Conservation (phyloP, 2,329 filamentous ascomycete genomes). For the Neoscytalidium dimidiatum region DNA sequence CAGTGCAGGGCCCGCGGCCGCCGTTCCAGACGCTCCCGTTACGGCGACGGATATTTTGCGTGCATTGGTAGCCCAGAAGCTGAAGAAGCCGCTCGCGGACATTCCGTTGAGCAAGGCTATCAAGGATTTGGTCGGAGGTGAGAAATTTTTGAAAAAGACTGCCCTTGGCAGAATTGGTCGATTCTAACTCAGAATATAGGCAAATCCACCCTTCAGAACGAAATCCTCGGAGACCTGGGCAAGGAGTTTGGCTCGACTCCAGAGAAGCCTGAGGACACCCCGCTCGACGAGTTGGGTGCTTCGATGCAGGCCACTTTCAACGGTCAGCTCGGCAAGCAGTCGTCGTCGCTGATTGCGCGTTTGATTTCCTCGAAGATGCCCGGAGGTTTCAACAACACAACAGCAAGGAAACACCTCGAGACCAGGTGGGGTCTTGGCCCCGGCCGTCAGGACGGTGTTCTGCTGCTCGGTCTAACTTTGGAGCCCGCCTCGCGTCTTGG, state of each 20-base stretch:
- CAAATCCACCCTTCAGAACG: conserved; percentile 98
- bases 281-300: conserved; percentile 90
- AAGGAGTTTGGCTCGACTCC: conserved; percentile 98
- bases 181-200: conserved; percentile 54
- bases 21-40: conserved; percentile 84
- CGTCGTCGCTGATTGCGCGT: conserved; percentile 86
- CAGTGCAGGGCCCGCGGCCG: conserved; percentile 80
- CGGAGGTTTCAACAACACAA: conserved; percentile 97
- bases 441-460: conserved; percentile 86
- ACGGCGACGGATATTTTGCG: conserved; percentile 87
- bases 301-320: conserved; percentile 99
- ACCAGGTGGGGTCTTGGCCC: conserved; percentile 85
- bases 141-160: conserved; percentile 39
- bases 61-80: conserved; percentile 89
- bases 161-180: not conserved
- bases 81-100: conserved; percentile 90
- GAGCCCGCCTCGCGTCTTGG: conserved; percentile 87
- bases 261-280: conserved; percentile 97
- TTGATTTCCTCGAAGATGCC: conserved; percentile 99
- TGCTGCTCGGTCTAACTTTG: conserved; percentile 87
- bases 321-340: conserved; percentile 96
- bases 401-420: conserved; percentile 92
- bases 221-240: conserved; percentile 94
- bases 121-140: conserved; percentile 96
- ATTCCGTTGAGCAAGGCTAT: conserved; percentile 95